Percentiles rank a stretch among this genome's conserved stretches.
Conservation (phyloP, 176 grass and related monocot species). For the Aegilops bicornis region DNA sequence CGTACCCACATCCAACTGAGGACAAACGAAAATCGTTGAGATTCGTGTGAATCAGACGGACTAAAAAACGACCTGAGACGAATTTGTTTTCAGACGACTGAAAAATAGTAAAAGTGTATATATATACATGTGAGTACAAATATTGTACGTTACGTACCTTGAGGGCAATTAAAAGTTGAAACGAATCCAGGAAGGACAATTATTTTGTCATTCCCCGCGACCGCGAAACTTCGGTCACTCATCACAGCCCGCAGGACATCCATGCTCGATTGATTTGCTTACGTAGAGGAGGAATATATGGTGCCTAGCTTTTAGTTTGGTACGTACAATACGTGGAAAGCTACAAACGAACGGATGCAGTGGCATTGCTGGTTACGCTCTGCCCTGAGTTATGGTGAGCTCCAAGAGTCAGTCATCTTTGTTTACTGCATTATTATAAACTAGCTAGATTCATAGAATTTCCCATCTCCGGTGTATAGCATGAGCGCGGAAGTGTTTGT, state of each 20-base stretch:
- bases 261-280: slow-evolving; percentile 33
- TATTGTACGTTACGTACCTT: slow-evolving; percentile 39
- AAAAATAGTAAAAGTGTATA: too few species aligned
- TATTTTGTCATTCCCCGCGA: slow-evolving; percentile 16
- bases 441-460: too few species aligned
- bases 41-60: too few species aligned
- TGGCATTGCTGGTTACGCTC: neutral
- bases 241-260: neutral
- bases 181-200: slow-evolving; percentile 5
- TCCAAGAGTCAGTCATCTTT: neutral
- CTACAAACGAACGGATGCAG: neutral
- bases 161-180: neutral
- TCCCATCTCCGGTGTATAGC: too few species aligned
- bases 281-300: slow-evolving; percentile 51
- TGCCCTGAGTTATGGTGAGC: neutral
- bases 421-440: neutral
- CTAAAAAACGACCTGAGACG: too few species aligned
- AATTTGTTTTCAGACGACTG: too few species aligned
- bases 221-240: slow-evolving; percentile 27
- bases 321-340: slow-evolving; percentile 27
- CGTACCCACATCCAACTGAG: too few species aligned
- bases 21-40: too few species aligned
- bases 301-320: neutral
- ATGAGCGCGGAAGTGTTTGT: too few species aligned
- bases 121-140: slow-evolving; percentile 20